phyloP scores from a whole-genome alignment of 345 rosid species.

The Noccaea caerulescens region DNA sequence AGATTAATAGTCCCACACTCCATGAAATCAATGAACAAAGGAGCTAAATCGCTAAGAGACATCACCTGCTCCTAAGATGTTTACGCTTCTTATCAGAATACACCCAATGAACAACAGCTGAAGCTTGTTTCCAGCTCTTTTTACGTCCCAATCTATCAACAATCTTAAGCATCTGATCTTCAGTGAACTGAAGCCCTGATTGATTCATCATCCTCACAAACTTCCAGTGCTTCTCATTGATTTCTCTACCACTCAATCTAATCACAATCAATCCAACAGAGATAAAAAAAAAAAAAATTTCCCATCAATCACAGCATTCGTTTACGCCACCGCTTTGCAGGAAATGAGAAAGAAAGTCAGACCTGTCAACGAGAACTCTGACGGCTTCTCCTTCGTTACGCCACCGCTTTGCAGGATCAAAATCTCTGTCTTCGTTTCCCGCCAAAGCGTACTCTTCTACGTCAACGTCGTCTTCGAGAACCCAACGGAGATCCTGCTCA shows the following conservation, averaged over 20 bases:
- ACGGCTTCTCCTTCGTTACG: constrained; percentile 70
- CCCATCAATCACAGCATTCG: background rate
- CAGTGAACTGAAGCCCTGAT: constrained; percentile 77
- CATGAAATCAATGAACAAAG: constrained; percentile 4
- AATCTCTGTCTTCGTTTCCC: constrained; percentile 19
- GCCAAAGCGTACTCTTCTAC: constrained; percentile 44
- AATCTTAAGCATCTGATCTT: constrained; percentile 84
- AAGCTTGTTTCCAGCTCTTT: constrained; percentile 78
- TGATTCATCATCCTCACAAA: constrained; percentile 90
- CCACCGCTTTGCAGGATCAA: constrained; percentile 62
- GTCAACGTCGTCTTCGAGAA: constrained; percentile 79
- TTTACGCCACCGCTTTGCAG: background rate
- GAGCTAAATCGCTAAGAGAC: background rate
- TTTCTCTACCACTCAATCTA: constrained; percentile 74
- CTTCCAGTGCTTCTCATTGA: constrained; percentile 82
- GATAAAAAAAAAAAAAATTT: background rate
- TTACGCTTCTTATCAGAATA: constrained; percentile 62
- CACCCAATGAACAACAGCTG: constrained; percentile 77
- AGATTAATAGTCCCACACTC: constrained; percentile 4
- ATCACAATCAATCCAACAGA: constrained; percentile 8
- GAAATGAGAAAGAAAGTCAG: background rate
- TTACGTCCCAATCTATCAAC: constrained; percentile 70
- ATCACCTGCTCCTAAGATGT: constrained; percentile 73
- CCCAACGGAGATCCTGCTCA: constrained; percentile 78
- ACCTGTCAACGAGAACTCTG: constrained; percentile 76